Base-by-base conservation (phyloP, 257 asterid genomes). In the Lithospermum erythrorhizon region DNA sequence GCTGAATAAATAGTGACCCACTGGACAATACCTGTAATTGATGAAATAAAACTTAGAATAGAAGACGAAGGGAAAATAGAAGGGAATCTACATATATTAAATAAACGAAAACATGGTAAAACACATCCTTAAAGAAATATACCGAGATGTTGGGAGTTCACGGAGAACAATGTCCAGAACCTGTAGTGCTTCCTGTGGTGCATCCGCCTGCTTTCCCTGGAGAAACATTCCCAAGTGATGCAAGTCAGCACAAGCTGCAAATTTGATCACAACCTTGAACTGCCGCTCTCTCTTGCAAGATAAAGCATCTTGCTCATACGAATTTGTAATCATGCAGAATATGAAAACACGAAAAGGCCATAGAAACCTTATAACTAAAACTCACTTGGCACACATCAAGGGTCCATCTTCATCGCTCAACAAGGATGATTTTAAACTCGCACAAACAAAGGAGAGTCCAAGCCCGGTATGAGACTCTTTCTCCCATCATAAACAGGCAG, bases 401-500 rank as follows among this genome's bases (percentile, higher is more conserved):
- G 90, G 66, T 73, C 87, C 82, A 21, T 91, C 96, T 57, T 87
- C 98, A 63, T 91, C 98, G 60, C n/a, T 88, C 95, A 13, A 66
- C 13, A 24, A 91, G 95, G 7, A 67, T 78, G 29, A 91, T 83
- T 30, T 41, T 81, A 66, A 91, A 91, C 74, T 83, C 98, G n/a
- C n/a, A n/a, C n/a, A n/a, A n/a, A n/a, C n/a, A 73, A 91, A 91
- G 27, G 98, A 96, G 53, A 91, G 83, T 3, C 98, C 98, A 6
- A 96, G n/a, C n/a, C n/a, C 98, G 59, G 98, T 91, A 78, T 91
- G 13, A 91, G 80, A 58, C 95, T 87, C 80, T 91, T 91, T 60
- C 98, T 75, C 32, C 98, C 96, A 79, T 91, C 98, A 79, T 91
- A 91, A n/a, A 90, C 98, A 53, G 98, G 98, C 27, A 91, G 94